Percentiles rank a stretch among this genome's conserved stretches.
These are phyloP conservation scores for Candida peoriensis DNA, from an alignment of 805 yeast species.

Conservation along the genomic window DNA sequence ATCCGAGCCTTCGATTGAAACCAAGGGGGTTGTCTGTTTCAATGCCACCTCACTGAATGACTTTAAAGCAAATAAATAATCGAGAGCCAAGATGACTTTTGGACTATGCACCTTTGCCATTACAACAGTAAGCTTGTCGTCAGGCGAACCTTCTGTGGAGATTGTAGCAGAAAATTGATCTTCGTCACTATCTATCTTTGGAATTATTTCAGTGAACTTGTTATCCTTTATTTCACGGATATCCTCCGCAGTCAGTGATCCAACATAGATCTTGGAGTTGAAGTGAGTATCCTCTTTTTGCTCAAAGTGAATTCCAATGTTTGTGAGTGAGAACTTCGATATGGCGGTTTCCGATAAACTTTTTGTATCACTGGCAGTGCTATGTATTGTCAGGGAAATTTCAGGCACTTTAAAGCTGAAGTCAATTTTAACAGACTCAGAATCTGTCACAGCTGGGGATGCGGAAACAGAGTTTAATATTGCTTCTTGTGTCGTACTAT, in stretches of 20 bases:
- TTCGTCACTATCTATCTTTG: conserved; percentile 54
- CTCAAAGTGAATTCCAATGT: conserved; percentile 44
- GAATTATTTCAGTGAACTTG: conserved; percentile 76
- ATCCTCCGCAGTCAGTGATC: conserved; percentile 76
- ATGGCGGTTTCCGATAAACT: conserved; percentile 38
- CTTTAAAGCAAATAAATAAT: conserved; percentile 75
- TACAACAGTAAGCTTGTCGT: conserved; percentile 40
- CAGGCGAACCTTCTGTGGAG: conserved; percentile 35
- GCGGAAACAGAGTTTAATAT: conserved; percentile 20
- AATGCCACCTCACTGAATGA: conserved; percentile 51
- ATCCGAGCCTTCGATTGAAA: neutral
- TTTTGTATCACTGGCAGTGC: conserved; percentile 37
- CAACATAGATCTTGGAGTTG: conserved; percentile 55
- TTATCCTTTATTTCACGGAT: conserved; percentile 57
- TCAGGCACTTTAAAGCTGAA: conserved; percentile 57
- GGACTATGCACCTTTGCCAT: conserved; percentile 77
- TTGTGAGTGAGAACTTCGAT: conserved; percentile 56
- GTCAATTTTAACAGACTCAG: conserved; percentile 31
- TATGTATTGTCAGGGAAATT: conserved; percentile 56
- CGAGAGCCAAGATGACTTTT: conserved; percentile 74
- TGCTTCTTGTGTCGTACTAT: conserved; percentile 14
- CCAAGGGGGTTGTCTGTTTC: neutral
- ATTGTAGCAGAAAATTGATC: conserved; percentile 66
- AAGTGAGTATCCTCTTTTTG: conserved; percentile 52
- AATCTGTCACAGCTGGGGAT: conserved; percentile 10